Evolutionary conservation across 768 basidiomycete species (phyloP), one percentile per base, ranked within the genome.

Genomic region (Cystobasidium onofrii): DNA sequence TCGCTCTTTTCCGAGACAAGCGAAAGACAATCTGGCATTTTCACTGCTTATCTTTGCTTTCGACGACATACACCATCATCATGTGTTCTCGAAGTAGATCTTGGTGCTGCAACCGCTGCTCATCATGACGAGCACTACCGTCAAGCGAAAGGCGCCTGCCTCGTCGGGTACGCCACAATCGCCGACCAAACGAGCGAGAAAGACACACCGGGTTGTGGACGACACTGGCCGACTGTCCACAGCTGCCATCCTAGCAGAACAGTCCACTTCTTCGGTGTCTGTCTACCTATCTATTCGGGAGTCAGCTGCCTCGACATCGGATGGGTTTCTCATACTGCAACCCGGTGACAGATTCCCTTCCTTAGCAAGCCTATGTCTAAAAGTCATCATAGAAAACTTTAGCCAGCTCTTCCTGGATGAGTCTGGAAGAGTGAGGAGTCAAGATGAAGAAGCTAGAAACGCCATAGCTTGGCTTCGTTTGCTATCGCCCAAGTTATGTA

Each of bases 161-260:
- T 13, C 57, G 12, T 29, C 57, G 57, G 33, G 6, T 20, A 27
- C 57, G 57, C 57, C 57, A 60, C 57, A 60, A 9, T 60, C 39
- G 6, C 43, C 20, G 50, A 52, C 25, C 43, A 46, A 67, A 23
- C 27, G 50, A 50, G 54, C 55, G 23, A 55, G 25, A 17, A 71
- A 71, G 69, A 31, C 50, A 31, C 65, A 67, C 25, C 41, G 65
- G 20, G 27, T 67, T 2, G 2, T 60, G 9, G 69, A 71, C 27
- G 69, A 71, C 41, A 71, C 69, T 29, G 29, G 34, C 4, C 69
- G 69, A 6, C 31, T 71, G 15, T 33, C 69, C 25, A 71, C 69
- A 60, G 69, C 69, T 55, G 69, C 69, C 10, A 23, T 71, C 54
- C 34, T 71, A 34, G 33, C 69, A 18, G 69, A 71, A 27, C 52